These are phyloP conservation scores for Lichtheimia corymbifera DNA, from an alignment of 371 early-diverging fungal species.

Conservation along the genomic window DNA sequence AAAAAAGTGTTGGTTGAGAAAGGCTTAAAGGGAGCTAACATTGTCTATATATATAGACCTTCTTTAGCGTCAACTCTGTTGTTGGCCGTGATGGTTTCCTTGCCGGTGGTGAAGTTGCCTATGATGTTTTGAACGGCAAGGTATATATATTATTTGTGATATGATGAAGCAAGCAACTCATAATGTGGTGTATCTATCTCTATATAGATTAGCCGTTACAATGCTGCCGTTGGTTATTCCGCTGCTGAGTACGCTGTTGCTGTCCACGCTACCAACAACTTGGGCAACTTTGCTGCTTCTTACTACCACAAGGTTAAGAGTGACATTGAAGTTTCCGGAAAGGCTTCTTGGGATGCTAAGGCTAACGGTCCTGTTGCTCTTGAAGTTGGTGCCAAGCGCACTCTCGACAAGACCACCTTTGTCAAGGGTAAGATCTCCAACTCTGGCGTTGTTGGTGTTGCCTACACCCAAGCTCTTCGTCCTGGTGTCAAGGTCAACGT, in stretches of 20 bases:
- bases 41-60: slow-evolving; percentile 28
- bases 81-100: slow-evolving; percentile 81
- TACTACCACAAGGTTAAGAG: slow-evolving; percentile 94
- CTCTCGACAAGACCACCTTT: slow-evolving; percentile 84
- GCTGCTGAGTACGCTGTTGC: slow-evolving; percentile 86
- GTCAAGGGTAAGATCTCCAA: slow-evolving; percentile 97
- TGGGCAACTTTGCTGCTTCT: slow-evolving; percentile 80
- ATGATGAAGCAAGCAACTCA: background rate
- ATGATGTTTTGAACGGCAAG: slow-evolving; percentile 84
- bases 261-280: slow-evolving; percentile 76
- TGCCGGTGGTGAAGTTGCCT: slow-evolving; percentile 89
- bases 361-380: slow-evolving; percentile 74
- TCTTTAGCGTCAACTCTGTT: slow-evolving; percentile 49
- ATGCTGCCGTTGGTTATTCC: slow-evolving; percentile 82
- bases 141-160: slow-evolving; percentile 23
- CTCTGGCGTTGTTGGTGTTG: slow-evolving; percentile 88
- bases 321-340: slow-evolving; percentile 91
- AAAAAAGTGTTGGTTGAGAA: no score
- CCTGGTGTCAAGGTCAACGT: slow-evolving; percentile 93
- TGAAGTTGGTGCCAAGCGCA: slow-evolving; percentile 94
- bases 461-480: slow-evolving; percentile 89
- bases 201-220: slow-evolving; percentile 74
- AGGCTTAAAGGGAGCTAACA: background rate
- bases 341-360: slow-evolving; percentile 88
- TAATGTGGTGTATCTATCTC: background rate